Base-by-base conservation (phyloP, 768 basidiomycete genomes). In the Suillus paluster region DNA sequence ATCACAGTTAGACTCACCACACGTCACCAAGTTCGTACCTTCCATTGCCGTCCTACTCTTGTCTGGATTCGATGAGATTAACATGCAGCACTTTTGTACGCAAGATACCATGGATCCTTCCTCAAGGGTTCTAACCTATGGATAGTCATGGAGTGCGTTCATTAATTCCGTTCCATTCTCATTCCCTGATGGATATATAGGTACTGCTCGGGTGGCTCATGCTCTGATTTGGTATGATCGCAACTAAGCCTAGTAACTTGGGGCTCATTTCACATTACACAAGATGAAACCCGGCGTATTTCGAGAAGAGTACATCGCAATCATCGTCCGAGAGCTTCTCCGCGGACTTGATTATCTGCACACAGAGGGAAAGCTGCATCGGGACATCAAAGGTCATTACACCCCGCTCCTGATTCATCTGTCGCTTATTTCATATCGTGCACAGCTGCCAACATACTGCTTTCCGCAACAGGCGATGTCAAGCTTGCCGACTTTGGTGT, bases 281-380 rank as follows among this genome's bases (percentile, higher is more conserved):
- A n/a, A 98, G 95, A 96, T 99, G 94, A 99, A 99, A 80, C 94
- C 97, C 2, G 97, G 97, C 14, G 92, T 95, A 4, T 98, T 99
- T 76, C 84, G 94, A 65, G 97, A 99, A 80, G 97, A 99, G 71
- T 98, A 99, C 70, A 99, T 99, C 66, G 97, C 97, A 8, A 99
- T 99, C 73, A 92, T 99, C 68, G 86, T 94, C 50, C 86, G 93
- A 53, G 97, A 99, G 76, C 83, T 99, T 12, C 82, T 99, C 42
- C 87, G 86, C 46, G 97, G 97, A 42, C 81, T 99, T 52, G 96
- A 98, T 58, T 99, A 99, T 75, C 85, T 99, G 55, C 97, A 99
- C 70, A 86, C 85, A 11, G 96, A 99, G 75, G 95, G 95, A 21
- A 99, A 99, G 75, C 85, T 99, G 57, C 97, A 99, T 73, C 87